Base-by-base conservation (phyloP, 148 eudicot genomes). In the Spergularia marina region DNA sequence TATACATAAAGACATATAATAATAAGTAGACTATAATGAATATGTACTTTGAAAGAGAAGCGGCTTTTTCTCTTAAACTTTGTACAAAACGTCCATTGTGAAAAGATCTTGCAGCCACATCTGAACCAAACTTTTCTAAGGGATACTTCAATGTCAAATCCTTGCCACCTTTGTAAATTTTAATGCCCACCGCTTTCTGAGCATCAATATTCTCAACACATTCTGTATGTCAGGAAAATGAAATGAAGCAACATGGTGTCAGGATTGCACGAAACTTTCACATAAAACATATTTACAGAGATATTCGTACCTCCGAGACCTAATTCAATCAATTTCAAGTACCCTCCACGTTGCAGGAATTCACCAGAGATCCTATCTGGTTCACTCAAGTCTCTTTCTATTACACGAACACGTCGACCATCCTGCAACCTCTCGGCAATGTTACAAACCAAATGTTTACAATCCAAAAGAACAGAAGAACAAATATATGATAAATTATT, bases 331-430 rank as follows among this genome's bases (percentile, higher is more conserved):
- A 91, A 57, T 74, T 91, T 89, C 63, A 89, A 74, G 67, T 89
- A 91, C 60, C 97, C 97, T 76, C 97, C 97, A 15, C 93, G 93
- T 56, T 91, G 97, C 49, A 91, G 84, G 23, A 91, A 84, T 78
- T 91, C 97, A 56, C 97, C 93, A 62, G 87, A 90, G 40, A 91
- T 89, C 57, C 93, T 84, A 63, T 89, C 89, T 0, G 90, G 97
- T 57, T 86, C 87, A 63, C 64, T 82, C 60, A 91, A 77, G 74
- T 91, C 97, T 73, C 93, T 88, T 83, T 91, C 97, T 40, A 91
- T 88, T 61, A 91, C 91, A 74, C 71, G 91, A 47, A 91, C 93
- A 52, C 76, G 76, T 0, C 97, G 88, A 12, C 97, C 97, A 60
- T 91, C 97, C 97, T 91, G 83, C 72, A 82, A 20, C 44, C 70